These are phyloP conservation scores for Phytophthora fragariaefolia DNA, from an alignment of 352 stramenopile genomes.

Conservation along the genomic window DNA sequence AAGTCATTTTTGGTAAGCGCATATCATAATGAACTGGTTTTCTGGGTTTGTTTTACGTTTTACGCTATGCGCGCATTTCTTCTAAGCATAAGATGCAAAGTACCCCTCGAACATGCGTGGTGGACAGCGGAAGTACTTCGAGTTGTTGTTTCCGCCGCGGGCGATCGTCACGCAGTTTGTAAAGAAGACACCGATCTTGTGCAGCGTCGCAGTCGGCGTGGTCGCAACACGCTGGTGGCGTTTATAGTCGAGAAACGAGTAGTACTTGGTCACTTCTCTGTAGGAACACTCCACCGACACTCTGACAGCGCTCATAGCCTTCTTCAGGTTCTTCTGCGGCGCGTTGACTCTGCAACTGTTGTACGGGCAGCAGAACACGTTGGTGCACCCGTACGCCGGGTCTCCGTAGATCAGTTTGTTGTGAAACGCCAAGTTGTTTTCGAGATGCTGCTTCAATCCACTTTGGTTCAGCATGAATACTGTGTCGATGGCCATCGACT, in stretches of 20 bases:
- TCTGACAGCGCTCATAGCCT: background rate
- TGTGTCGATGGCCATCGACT: background rate
- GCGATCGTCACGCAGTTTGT: background rate
- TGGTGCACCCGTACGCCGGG: background rate
- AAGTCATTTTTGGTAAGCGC: background rate
- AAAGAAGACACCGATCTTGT: background rate
- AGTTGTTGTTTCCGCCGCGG: background rate
- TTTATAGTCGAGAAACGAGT: background rate
- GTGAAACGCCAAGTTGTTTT: background rate
- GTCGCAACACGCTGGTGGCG: background rate
- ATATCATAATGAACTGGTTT: slow-evolving; percentile 1
- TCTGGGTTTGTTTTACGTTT: background rate
- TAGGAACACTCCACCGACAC: background rate
- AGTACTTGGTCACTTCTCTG: background rate
- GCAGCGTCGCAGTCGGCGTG: background rate
- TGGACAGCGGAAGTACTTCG: background rate
- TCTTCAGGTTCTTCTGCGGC: background rate
- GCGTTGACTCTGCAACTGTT: background rate
- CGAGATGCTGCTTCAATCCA: background rate
- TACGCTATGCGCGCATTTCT: background rate
- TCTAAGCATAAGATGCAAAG: background rate
- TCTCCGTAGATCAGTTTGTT: background rate
- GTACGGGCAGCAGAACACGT: background rate
- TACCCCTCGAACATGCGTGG: background rate
- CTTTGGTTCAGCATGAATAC: background rate